These are phyloP conservation scores for Dipodascus albidus DNA, from an alignment of 805 yeast genomes.

Conservation along the genomic window DNA sequence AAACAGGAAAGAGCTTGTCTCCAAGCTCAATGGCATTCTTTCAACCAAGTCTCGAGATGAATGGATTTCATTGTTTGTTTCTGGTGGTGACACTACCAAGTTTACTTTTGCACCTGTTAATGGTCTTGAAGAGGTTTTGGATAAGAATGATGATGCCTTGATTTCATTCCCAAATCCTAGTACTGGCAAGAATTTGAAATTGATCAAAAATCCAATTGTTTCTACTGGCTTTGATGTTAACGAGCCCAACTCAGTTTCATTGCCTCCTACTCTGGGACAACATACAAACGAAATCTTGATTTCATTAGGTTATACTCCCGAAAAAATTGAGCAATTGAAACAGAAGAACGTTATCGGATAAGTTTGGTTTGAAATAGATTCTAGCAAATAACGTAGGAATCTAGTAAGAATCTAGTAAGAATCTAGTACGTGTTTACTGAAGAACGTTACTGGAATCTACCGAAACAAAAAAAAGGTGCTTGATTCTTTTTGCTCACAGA, in stretches of 20 bases:
- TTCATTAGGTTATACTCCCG: conserved; percentile 15
- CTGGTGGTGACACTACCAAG: conserved; percentile 15
- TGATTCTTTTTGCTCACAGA: too few relatives aligned
- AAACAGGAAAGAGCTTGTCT: conserved; percentile 24
- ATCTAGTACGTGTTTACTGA: too few relatives aligned
- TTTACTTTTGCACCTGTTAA: conserved; percentile 33
- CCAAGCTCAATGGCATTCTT: conserved; percentile 23
- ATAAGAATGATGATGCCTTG: conserved; percentile 28
- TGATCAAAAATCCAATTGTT: neutral
- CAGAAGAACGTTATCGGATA: conserved; percentile 19
- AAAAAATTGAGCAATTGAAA: conserved; percentile 17
- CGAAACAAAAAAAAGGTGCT: too few relatives aligned
- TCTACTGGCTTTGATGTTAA: conserved; percentile 16
- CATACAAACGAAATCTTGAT: conserved; percentile 27
- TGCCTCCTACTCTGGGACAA: conserved; percentile 31
- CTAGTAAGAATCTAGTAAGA: too few relatives aligned
- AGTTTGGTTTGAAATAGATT: too few relatives aligned
- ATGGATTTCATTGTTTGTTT: conserved; percentile 25
- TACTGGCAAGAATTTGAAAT: conserved; percentile 25
- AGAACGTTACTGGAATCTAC: too few relatives aligned
- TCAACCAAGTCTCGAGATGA: conserved; percentile 23
- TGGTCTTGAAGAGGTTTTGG: conserved; percentile 27
- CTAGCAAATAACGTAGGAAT: too few relatives aligned
- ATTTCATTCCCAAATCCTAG: conserved; percentile 25
- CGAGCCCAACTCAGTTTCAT: conserved; percentile 22